A percentile compares a stretch with the other conserved stretches of the same genome.
Conservation (phyloP, 2,329 filamentous ascomycete genomes). For the Didymella arachidicola region DNA sequence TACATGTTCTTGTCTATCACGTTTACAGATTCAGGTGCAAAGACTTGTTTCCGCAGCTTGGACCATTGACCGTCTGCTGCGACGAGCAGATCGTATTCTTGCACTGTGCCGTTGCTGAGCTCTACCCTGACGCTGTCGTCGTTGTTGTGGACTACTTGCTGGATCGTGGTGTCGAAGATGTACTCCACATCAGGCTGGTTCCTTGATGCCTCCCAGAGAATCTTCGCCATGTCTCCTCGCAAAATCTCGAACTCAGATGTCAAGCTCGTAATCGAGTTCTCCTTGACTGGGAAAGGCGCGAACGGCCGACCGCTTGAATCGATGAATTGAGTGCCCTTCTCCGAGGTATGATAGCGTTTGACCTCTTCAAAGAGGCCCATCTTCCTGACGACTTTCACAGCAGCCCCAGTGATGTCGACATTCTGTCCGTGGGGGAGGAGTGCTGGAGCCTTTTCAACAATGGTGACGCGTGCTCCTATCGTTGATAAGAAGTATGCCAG, state of each 20-base stretch:
- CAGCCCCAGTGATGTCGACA: slow-evolving; percentile 54
- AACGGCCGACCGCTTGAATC: slow-evolving; percentile 23
- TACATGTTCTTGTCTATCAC: slow-evolving; percentile 34
- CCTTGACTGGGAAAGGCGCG: slow-evolving; percentile 28
- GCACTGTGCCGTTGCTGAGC: slow-evolving; percentile 55
- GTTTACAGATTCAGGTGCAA: slow-evolving; percentile 31
- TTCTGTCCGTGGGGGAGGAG: slow-evolving; percentile 53
- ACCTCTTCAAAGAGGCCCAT: slow-evolving; percentile 52
- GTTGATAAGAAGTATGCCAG: slow-evolving; percentile 45
- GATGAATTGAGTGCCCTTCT: slow-evolving; percentile 52
- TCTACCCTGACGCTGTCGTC: slow-evolving; percentile 48
- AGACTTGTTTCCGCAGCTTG: slow-evolving; percentile 47
- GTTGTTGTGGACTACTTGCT: slow-evolving; percentile 47
- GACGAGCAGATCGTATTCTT: slow-evolving; percentile 61
- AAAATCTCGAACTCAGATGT: slow-evolving; percentile 40
- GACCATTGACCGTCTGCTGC: slow-evolving; percentile 65
- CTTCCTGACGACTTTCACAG: slow-evolving; percentile 50
- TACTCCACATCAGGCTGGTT: slow-evolving; percentile 11
- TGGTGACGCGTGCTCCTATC: slow-evolving; percentile 37
- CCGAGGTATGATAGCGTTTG: slow-evolving; percentile 45
- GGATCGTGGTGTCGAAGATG: slow-evolving; percentile 25
- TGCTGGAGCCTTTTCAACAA: slow-evolving; percentile 52
- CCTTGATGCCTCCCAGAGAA: slow-evolving; percentile 36
- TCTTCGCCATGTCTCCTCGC: slow-evolving; percentile 42
- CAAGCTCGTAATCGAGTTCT: slow-evolving; percentile 24